Base-by-base conservation (phyloP, 202 grass and related monocot species). In the Saccharum hybrid region DNA sequence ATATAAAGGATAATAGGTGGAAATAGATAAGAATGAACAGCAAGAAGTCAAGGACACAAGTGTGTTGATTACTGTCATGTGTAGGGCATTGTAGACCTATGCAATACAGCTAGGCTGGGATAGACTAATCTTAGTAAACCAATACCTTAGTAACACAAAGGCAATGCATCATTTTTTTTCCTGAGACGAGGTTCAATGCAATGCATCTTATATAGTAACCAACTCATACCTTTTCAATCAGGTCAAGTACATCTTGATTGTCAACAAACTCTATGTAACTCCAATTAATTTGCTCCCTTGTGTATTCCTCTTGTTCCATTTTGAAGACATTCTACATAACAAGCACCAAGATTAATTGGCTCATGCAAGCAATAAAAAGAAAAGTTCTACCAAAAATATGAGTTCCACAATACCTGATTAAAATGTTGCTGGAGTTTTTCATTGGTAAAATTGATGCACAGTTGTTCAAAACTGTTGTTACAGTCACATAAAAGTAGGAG, bases 181-280 rank as follows among this genome's bases (percentile, higher is more conserved):
- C 52, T 57, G 16, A 21, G 52, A 1, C 19, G 2, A 57, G 49
- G 56, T 60, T 60, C 56, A 60, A 36, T 39, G 38, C 34, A 73
- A 79, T 19, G 34, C 13, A 23, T 83, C 4, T 31, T 65, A 57
- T 45, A 45, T 30, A 56, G 26, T 56, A 43, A 83, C 46, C 15
- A 42, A 69, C 34, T 62, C 65, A 72, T 92, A 94, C 94, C 92
- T 91, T 97, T 80, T 97, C 92, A 86, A 97, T 97, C 78, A 97
- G 82, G 86, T 97, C 94, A 83, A 97, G 86, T 51, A 94, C 92
- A 86, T 97, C 94, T 91, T 97, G 94, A 81, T 97, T 97, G 79
- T 97, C 94, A 85, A 92, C 92, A 91, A 97, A 97, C 68, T 97
- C 94, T 79, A 97, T 97, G 86, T 97, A 97, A 79, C 94, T 97